A percentile compares a stretch with the other conserved stretches of the same genome.
Conservation (phyloP, 371 early-diverging fungal species). For the Chytridium lagenaria region DNA sequence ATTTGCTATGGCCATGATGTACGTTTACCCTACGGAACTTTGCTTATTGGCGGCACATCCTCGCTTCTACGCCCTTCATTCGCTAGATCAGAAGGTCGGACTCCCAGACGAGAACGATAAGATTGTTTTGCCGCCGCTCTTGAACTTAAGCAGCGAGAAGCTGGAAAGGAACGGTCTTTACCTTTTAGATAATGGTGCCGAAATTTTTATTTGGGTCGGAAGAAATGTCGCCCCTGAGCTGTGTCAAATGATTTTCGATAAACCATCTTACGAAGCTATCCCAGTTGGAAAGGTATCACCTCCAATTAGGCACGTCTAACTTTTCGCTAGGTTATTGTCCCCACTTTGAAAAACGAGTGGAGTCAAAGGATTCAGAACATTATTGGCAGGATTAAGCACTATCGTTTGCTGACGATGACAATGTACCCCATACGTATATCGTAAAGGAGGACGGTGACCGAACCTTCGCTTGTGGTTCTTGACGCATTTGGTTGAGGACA, state of each 20-base stretch:
- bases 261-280: slow-evolving; percentile 48
- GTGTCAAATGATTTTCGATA: slow-evolving; percentile 70
- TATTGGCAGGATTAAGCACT: slow-evolving; percentile 44
- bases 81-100: slow-evolving; percentile 70
- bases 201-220: slow-evolving; percentile 90
- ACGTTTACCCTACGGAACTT: slow-evolving; percentile 82
- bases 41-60: slow-evolving; percentile 59
- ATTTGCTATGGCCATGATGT: slow-evolving; percentile 60
- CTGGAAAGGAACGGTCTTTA: slow-evolving; percentile 85
- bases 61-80: slow-evolving; percentile 85
- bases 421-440: slow-evolving; percentile 67
- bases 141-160: slow-evolving; percentile 85
- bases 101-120: slow-evolving; percentile 53
- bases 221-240: slow-evolving; percentile 78
- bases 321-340: slow-evolving; percentile 45
- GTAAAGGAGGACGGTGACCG: slow-evolving; percentile 95
- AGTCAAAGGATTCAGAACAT: slow-evolving; percentile 47
- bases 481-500: slow-evolving; percentile 89
- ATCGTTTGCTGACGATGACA: slow-evolving; percentile 50
- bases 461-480: slow-evolving; percentile 81
- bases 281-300: slow-evolving; percentile 53
- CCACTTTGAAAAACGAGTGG: slow-evolving; percentile 45
- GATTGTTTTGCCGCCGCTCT: slow-evolving; percentile 68
- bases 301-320: background rate
- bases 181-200: slow-evolving; percentile 81